These are phyloP conservation scores for Colletotrichum orbiculare DNA, from an alignment of 2,329 filamentous ascomycete genomes.

Conservation along the genomic window DNA sequence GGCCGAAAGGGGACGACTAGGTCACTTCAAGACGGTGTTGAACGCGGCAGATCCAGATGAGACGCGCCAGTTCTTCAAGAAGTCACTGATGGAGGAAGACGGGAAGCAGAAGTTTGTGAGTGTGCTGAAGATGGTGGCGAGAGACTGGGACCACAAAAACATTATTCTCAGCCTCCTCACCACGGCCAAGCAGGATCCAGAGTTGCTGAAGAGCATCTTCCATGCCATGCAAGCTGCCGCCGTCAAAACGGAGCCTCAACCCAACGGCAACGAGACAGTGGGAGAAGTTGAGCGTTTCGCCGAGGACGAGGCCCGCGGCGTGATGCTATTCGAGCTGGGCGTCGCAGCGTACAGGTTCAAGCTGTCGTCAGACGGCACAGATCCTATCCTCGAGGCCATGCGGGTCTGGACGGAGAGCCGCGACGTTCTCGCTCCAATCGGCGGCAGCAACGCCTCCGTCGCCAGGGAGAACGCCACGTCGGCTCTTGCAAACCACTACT, in stretches of 20 bases:
- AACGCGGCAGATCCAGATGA: no score
- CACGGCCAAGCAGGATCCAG: background rate
- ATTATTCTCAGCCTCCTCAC: background rate
- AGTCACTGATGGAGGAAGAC: no score
- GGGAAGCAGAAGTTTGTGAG: no score
- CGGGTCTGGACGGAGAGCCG: background rate
- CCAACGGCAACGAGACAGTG: background rate
- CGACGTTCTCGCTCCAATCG: background rate
- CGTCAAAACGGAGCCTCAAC: no score
- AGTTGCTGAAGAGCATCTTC: background rate
- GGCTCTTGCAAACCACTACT: slow-evolving; percentile 2
- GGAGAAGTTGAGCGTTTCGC: background rate
- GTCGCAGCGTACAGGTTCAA: background rate
- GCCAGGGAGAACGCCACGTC: background rate
- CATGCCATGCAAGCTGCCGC: background rate
- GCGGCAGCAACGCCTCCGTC: background rate
- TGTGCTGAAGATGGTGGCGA: no score
- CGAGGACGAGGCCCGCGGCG: slow-evolving; percentile 1
- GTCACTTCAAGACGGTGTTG: no score
- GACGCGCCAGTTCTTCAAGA: no score
- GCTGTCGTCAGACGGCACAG: background rate
- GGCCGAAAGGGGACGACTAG: no score
- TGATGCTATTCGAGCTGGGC: slow-evolving; percentile 1
- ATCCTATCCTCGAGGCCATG: background rate
- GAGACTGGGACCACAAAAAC: background rate